phyloP scores from a whole-genome alignment of 306 rosid species.

The Benincasa hispida region DNA sequence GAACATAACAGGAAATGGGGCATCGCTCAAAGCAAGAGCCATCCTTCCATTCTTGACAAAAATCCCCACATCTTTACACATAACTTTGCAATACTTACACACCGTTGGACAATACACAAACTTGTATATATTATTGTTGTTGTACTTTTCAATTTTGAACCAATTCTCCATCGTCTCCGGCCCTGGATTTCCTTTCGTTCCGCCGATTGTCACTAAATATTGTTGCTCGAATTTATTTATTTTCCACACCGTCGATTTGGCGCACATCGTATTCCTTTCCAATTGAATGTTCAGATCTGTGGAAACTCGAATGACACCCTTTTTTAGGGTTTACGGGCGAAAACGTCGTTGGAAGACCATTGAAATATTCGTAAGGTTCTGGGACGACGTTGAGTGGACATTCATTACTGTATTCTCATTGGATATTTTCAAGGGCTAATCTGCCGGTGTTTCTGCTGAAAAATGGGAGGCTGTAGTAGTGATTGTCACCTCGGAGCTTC shows the following conservation, averaged over 20 bases:
- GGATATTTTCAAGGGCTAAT: constrained; percentile 20
- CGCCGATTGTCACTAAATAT: constrained; percentile 35
- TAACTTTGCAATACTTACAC: constrained; percentile 25
- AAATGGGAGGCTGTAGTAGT: constrained; percentile 31
- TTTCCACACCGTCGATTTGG: constrained; percentile 31
- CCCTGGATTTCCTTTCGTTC: constrained; percentile 35
- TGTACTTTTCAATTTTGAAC: constrained; percentile 43
- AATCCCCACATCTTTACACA: constrained; percentile 31
- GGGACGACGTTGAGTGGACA: constrained; percentile 34
- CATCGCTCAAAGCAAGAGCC: constrained; percentile 22
- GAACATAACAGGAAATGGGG: constrained; percentile 18
- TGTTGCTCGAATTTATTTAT: constrained; percentile 26
- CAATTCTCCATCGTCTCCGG: constrained; percentile 18
- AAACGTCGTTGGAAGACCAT: constrained; percentile 21
- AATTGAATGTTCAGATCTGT: constrained; percentile 28
- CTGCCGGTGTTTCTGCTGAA: constrained; percentile 24
- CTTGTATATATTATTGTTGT: constrained; percentile 17
- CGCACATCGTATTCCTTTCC: constrained; percentile 1
- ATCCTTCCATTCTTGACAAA: constrained; percentile 7
- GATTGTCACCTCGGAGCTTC: constrained; percentile 1
- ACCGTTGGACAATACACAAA: constrained; percentile 39
- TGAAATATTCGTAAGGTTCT: constrained; percentile 8
- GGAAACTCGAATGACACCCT: constrained; percentile 26
- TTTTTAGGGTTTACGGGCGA: constrained; percentile 19
- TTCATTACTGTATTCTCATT: background rate